Conservation (phyloP, 352 stramenopile genomes). For the Albugo laibachii region DNA sequence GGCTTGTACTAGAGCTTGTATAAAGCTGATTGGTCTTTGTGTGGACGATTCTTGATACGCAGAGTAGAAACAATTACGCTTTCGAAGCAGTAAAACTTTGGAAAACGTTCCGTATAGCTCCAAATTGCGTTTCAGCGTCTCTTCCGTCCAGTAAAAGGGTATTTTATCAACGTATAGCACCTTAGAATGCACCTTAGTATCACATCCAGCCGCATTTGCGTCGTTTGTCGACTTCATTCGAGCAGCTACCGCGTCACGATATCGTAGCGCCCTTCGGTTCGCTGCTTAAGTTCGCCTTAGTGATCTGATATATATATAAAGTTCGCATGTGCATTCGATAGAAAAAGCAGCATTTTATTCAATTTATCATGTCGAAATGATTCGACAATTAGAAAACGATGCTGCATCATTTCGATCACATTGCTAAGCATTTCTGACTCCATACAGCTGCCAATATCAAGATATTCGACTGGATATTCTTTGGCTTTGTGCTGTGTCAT, state of each 20-base stretch:
- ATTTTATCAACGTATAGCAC: constrained; percentile 31
- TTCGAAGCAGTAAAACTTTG: constrained; percentile 27
- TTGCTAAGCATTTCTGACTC: constrained; percentile 34
- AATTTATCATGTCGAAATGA: constrained; percentile 37
- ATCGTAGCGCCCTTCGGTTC: neutral
- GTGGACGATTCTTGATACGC: constrained; percentile 16
- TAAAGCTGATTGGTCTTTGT: constrained; percentile 11
- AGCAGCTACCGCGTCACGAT: neutral
- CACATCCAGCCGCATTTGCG: neutral
- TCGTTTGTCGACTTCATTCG: neutral
- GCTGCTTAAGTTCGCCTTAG: neutral
- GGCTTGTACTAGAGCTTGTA: constrained; percentile 28
- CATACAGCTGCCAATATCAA: constrained; percentile 46
- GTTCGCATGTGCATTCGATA: neutral
- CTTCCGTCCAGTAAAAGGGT: constrained; percentile 23
- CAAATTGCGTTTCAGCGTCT: constrained; percentile 12
- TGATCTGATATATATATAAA: neutral
- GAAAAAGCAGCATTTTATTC: neutral
- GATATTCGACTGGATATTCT: constrained; percentile 7
- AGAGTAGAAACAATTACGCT: constrained; percentile 28
- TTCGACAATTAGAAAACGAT: constrained; percentile 30
- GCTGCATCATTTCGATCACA: constrained; percentile 44
- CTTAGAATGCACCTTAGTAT: constrained; percentile 10
- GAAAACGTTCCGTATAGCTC: constrained; percentile 11
- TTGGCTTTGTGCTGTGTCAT: constrained; percentile 16